Percentiles rank a stretch among this genome's conserved stretches.
These are phyloP conservation scores for Boletus reticuloceps DNA, from an alignment of 768 basidiomycete genomes.

Conservation along the genomic window DNA sequence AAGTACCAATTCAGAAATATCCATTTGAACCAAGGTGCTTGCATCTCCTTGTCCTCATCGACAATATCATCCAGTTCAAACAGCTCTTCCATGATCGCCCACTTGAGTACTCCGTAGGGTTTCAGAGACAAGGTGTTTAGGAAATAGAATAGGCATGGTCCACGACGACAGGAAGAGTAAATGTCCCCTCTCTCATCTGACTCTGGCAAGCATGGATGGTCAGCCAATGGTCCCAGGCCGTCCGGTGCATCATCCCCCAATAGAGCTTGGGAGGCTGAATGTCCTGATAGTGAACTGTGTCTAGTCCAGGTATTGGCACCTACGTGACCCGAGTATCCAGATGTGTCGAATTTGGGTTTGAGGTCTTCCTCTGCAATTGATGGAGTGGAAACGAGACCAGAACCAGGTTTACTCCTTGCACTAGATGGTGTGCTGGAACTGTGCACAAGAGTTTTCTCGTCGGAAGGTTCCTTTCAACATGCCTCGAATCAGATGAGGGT, in stretches of 20 bases:
- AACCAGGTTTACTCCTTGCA: conserved; percentile 5
- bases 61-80: conserved; percentile 66
- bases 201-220: conserved; percentile 47
- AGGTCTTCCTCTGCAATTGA: conserved; percentile 17
- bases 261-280: conserved; percentile 9
- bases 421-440: conserved; percentile 15
- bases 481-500: not conserved
- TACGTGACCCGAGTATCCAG: not conserved
- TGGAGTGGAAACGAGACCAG: conserved; percentile 2
- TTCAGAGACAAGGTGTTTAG: conserved; percentile 58
- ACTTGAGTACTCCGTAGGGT: conserved; percentile 61
- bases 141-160: conserved; percentile 63
- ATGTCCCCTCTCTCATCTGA: conserved; percentile 47
- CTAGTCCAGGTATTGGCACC: not conserved
- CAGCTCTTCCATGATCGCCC: conserved; percentile 72
- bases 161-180: conserved; percentile 62
- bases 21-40: conserved; percentile 76
- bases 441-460: conserved; percentile 4
- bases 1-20: conserved; percentile 57
- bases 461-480: not conserved
- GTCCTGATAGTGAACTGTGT: conserved; percentile 4
- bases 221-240: conserved; percentile 51
- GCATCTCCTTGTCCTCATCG: conserved; percentile 16
- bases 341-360: conserved; percentile 19
- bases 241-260: conserved; percentile 34